Evolutionary conservation across 2,329 filamentous ascomycete genomes (phyloP).

Genomic region (Penicillium brasilianum): DNA sequence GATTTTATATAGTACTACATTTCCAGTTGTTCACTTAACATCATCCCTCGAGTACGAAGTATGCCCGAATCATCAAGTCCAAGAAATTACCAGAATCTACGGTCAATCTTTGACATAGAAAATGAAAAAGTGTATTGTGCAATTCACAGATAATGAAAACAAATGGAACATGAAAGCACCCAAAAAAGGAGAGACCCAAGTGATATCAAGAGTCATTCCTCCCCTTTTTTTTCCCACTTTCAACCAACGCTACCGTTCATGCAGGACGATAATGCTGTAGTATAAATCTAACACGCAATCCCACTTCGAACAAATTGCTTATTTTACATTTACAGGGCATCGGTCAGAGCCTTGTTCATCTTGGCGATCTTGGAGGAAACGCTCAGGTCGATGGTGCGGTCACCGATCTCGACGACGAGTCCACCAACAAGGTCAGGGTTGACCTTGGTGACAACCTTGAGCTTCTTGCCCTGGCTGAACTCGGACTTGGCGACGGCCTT

Average conservation of each 20-base stretch:
- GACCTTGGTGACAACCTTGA: conserved; percentile 95
- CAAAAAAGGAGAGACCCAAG: conserved; percentile 8
- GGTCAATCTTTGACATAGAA: neutral
- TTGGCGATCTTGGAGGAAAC: conserved; percentile 93
- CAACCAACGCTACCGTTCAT: conserved; percentile 35
- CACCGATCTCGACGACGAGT: conserved; percentile 92
- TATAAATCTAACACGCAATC: conserved; percentile 22
- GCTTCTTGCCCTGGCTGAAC: conserved; percentile 92
- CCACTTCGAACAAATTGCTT: conserved; percentile 17
- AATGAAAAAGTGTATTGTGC: conserved; percentile 31
- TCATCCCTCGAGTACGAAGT: too few relatives aligned
- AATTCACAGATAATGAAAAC: conserved; percentile 35
- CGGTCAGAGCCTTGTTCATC: conserved; percentile 99
- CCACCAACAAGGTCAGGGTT: conserved; percentile 94
- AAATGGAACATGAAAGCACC: conserved; percentile 28
- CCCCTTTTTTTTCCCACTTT: conserved; percentile 17
- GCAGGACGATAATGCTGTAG: conserved; percentile 30
- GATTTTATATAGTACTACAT: too few relatives aligned
- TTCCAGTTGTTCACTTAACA: too few relatives aligned
- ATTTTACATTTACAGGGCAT: conserved; percentile 80
- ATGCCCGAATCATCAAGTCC: too few relatives aligned
- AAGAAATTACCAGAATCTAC: neutral
- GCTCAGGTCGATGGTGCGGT: conserved; percentile 97
- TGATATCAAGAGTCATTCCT: too few relatives aligned
- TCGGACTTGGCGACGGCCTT: conserved; percentile 84